Base-by-base conservation (phyloP, 169 alveolate species). In the Cryptosporidium bovis region DNA sequence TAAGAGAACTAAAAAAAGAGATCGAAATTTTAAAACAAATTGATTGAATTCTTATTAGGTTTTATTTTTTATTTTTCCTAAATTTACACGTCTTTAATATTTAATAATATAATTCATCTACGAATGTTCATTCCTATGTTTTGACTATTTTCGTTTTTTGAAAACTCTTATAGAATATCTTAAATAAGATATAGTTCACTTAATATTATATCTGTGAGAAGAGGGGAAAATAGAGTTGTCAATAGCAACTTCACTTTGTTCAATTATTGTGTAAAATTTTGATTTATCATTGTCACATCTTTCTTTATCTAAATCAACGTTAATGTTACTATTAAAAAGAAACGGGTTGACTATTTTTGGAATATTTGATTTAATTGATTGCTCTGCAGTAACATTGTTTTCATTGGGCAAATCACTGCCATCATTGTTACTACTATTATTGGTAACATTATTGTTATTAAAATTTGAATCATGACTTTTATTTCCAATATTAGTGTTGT, bases 141-240 rank as follows among this genome's bases (percentile, higher is more conserved):
- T 55, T 55, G 12, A 20, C 6, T 7, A 27, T 55, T 55, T 2
- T 20, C 2, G 31, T 55, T 3, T 20, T 55, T 27, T 55, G 12
- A 2, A 55, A 55, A 20, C 8, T 55, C 8, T 55, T 20, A 7
- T 13, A 55, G 6, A 20, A 55, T 18, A 10, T 7, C 18, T 27
- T 4, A n/a, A 62, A 27, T 62, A 6, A 62, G 8, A 1, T 18
- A 33, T 66, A 3, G 1, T 10, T 55, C 31, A 56, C 18, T 16
- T 51, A 13, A 48, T 27, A 40, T 20, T 71, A 34, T 71, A 71
- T 13, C 7, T 36, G 58, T 55, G 44, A 3, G 84, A 53, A 31
- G 84, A 71, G 13, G 84, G 84, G 8, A 71, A 71, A 6, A 71
- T 71, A 7, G 69, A 51, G 29, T 58, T 55, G 33, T 58, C 24